These are phyloP conservation scores for Populus ilicifolia DNA, from an alignment of 345 rosid species.

Conservation along the genomic window DNA sequence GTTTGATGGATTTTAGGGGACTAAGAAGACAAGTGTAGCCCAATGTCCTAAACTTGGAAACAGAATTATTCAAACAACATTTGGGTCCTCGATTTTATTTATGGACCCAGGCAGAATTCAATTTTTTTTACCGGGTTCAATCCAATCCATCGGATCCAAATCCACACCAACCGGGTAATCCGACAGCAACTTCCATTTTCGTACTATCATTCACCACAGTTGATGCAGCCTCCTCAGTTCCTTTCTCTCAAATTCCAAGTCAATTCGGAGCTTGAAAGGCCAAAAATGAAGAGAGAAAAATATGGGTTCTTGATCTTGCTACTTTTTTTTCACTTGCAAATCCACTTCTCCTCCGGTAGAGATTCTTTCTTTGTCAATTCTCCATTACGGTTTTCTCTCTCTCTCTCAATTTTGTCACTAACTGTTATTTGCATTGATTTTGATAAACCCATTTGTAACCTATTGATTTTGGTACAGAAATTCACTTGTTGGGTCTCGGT, in stretches of 20 bases:
- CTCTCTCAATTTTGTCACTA: neutral
- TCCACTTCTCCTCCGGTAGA: slow-evolving; percentile 38
- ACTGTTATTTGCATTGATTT: neutral
- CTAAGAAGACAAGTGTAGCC: neutral
- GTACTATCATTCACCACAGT: neutral
- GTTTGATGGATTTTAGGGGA: no score
- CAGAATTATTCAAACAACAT: neutral
- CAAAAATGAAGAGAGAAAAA: slow-evolving; percentile 10
- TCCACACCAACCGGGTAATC: neutral
- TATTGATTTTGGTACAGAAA: neutral
- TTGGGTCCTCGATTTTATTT: neutral
- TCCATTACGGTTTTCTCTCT: neutral
- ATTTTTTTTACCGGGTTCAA: neutral
- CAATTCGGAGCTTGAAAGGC: neutral
- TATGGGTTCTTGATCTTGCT: slow-evolving; percentile 9
- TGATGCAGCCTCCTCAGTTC: neutral
- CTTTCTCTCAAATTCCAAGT: neutral
- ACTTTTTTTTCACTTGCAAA: slow-evolving; percentile 22
- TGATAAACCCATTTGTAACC: neutral
- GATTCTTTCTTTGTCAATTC: neutral
- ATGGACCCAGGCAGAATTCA: neutral
- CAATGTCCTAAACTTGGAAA: neutral
- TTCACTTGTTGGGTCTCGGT: neutral
- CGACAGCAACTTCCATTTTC: neutral
- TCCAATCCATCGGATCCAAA: neutral